Conservation (phyloP, 2,329 filamentous ascomycete genomes). For the Calonectria crousiana region DNA sequence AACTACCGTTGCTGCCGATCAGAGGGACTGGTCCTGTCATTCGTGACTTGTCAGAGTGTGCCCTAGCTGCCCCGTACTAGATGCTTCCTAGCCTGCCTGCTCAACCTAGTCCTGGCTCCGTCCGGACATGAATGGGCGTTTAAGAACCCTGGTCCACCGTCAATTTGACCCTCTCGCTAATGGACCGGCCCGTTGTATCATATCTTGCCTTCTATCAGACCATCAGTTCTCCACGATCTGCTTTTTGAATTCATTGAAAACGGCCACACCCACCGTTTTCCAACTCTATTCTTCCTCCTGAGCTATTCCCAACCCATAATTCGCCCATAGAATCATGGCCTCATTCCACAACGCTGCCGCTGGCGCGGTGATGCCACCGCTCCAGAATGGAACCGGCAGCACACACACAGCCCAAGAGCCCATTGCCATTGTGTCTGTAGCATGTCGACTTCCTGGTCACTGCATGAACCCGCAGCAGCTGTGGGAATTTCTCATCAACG, state of each 20-base stretch:
- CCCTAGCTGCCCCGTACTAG: not conserved
- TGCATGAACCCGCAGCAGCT: constrained; percentile 48
- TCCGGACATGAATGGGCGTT: constrained; percentile 4
- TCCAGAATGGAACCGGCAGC: constrained; percentile 13
- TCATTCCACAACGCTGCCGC: not conserved
- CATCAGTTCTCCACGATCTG: constrained; percentile 14
- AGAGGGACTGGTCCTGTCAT: not conserved
- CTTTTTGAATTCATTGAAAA: constrained; percentile 19
- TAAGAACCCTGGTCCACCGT: constrained; percentile 8
- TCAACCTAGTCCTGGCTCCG: not conserved
- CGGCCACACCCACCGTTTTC: constrained; percentile 11
- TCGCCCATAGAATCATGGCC: not conserved
- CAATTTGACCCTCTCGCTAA: constrained; percentile 13
- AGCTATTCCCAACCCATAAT: not conserved
- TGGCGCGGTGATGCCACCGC: not conserved
- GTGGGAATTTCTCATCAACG: constrained; percentile 52
- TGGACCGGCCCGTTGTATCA: constrained; percentile 19
- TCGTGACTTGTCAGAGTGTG: constrained; percentile 1
- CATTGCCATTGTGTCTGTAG: constrained; percentile 58
- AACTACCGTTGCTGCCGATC: constrained; percentile 21
- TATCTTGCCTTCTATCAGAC: constrained; percentile 18
- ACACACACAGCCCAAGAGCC: constrained; percentile 24
- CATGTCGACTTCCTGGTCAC: constrained; percentile 56
- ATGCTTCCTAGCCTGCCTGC: not conserved
- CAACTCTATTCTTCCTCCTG: not conserved